A percentile compares a stretch with the other conserved stretches of the same genome.
Conservation (phyloP, 768 basidiomycete genomes). For the Tephrocybe sp. region DNA sequence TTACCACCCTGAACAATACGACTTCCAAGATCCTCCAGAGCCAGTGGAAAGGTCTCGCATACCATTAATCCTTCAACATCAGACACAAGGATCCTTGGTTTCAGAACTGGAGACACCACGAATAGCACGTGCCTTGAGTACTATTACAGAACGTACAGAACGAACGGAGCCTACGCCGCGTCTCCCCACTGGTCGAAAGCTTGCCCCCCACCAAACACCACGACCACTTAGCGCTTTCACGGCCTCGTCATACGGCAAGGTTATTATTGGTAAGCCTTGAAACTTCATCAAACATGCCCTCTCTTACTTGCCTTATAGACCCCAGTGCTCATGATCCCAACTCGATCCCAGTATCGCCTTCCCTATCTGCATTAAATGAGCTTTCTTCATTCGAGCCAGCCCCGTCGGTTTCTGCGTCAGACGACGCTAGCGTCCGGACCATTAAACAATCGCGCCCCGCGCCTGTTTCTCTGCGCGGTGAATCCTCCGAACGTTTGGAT, state of each 20-base stretch:
- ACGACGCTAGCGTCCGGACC: conserved; percentile 36
- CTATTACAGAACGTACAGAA: conserved; percentile 70
- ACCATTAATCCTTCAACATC: conserved; percentile 60
- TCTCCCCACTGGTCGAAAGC: conserved; percentile 43
- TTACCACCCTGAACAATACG: conserved; percentile 18
- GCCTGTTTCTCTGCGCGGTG: conserved; percentile 44
- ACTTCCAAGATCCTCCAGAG: conserved; percentile 20
- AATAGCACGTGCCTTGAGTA: conserved; percentile 45
- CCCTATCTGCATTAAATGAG: conserved; percentile 62
- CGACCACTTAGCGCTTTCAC: conserved; percentile 41
- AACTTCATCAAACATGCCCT: too few relatives aligned
- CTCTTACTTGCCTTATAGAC: neutral
- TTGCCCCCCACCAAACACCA: conserved; percentile 36
- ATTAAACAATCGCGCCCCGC: conserved; percentile 42
- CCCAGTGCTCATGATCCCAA: conserved; percentile 31
- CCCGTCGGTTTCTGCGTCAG: conserved; percentile 51
- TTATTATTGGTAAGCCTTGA: conserved; percentile 52
- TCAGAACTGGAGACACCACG: conserved; percentile 30
- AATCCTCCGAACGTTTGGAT: conserved; percentile 58
- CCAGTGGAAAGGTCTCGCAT: conserved; percentile 44
- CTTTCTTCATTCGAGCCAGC: conserved; percentile 59
- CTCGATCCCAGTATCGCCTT: conserved; percentile 62
- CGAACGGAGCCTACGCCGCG: conserved; percentile 56
- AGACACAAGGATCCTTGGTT: conserved; percentile 24
- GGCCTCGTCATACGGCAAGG: conserved; percentile 60